These are phyloP conservation scores for Xerocomus amazonicus DNA, from an alignment of 1,284 basidiomycete genomes.

Conservation along the genomic window DNA sequence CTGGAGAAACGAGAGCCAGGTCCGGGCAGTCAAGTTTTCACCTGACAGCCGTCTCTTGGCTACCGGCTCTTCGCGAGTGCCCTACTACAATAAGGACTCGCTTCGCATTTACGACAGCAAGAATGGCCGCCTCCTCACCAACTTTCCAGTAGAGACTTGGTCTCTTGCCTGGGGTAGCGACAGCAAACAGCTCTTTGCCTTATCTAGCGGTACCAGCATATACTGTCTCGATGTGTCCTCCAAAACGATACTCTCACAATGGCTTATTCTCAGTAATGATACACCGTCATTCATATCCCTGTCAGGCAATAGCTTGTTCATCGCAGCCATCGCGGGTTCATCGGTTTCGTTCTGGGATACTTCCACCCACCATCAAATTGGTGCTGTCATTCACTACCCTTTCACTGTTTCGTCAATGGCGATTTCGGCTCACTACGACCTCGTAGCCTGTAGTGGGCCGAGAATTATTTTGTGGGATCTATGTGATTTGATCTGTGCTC, in stretches of 20 bases:
- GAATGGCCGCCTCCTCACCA: neutral
- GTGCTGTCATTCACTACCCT: slow-evolving; percentile 1
- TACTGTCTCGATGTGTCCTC: neutral
- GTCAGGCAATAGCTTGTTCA: neutral
- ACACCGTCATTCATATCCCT: slow-evolving; percentile 2
- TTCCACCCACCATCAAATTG: neutral
- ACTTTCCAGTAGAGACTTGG: neutral
- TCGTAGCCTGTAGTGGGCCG: too few relatives aligned
- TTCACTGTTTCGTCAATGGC: slow-evolving; percentile 5
- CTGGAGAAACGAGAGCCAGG: too few relatives aligned
- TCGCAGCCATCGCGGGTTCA: neutral
- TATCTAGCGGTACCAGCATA: neutral
- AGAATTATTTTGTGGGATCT: too few relatives aligned
- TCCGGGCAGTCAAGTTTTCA: too few relatives aligned
- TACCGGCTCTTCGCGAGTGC: neutral
- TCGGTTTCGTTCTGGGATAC: neutral
- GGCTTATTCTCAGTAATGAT: neutral
- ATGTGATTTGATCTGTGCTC: too few relatives aligned
- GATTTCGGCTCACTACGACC: neutral
- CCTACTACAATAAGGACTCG: neutral
- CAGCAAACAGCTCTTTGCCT: neutral
- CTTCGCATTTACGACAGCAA: neutral
- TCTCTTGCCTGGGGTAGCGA: neutral
- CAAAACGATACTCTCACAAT: neutral
- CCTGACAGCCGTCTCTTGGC: too few relatives aligned